Evolutionary conservation across 352 stramenopile genomes (phyloP), one percentile per base, ranked within the genome.

Genomic region (Globisporangium cylindrosporum): DNA sequence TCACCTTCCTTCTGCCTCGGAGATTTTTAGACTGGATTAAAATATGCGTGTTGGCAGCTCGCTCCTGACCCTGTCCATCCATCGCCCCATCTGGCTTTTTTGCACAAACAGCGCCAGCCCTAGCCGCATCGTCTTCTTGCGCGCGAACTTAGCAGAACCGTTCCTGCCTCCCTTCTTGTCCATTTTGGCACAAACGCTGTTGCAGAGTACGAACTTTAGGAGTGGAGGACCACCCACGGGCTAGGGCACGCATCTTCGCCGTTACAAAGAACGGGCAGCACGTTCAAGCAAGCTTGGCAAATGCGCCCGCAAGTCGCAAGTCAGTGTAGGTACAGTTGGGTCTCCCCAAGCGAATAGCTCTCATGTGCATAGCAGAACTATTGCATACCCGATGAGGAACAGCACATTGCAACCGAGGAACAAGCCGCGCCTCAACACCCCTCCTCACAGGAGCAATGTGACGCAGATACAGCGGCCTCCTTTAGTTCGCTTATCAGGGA

Each of bases 11-110:
- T 46, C 14, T 24, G 32, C 15, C 27, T 34, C 20, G 8, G 55
- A 61, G 56, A 61, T 61, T 48, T 61, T n/a, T 61, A 49, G 32
- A 61, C 56, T 49, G 27, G 56, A 27, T 49, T 32, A 62, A 62
- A 62, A n/a, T 62, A 62, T 49, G 56, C n/a, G 0, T 24, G 10
- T 2, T 32, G n/a, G 15, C 41, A 51, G 43, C 43, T 7, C 43
- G 43, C 14, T 6, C 6, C 15, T 51, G 43, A 18, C 15, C 15
- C 15, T 48, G 41, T 48, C 41, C 41, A 48, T 15, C 41, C 41
- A 48, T 48, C 41, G 41, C 41, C 18, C 46, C 46, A 59, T 58
- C 60, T 58, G 60, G 60, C 60, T 66, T 58, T 48, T 38, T 49
- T 22, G 60, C 43, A 48, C 25, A 22, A 22, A 22, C 27, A 3